Percentiles rank a stretch among this genome's conserved stretches.
Conservation (phyloP, 192 early-diverging fungal genomes). For the Chytriomyces hyalinus region DNA sequence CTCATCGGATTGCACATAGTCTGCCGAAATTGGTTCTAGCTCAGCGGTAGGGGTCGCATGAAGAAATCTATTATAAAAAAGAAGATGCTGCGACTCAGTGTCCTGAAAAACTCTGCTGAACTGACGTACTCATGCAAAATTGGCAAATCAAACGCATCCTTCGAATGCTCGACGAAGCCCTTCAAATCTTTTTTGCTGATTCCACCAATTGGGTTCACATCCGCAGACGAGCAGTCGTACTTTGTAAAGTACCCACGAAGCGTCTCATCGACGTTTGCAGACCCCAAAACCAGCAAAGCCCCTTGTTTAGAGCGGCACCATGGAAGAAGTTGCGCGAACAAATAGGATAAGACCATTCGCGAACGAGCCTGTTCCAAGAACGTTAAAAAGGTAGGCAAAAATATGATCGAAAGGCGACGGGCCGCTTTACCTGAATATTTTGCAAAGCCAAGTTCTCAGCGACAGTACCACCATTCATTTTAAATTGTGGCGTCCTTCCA, state of each 20-base stretch:
- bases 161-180: slow-evolving; percentile 77
- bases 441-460: slow-evolving; percentile 95
- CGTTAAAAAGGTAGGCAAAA: neutral
- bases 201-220: slow-evolving; percentile 96
- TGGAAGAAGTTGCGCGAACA: slow-evolving; percentile 94
- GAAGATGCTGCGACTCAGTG: neutral
- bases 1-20: slow-evolving; percentile 90
- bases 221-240: slow-evolving; percentile 97
- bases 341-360: slow-evolving; percentile 93
- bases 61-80: slow-evolving; percentile 65
- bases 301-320: slow-evolving; percentile 77
- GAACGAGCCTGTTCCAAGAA: slow-evolving; percentile 71
- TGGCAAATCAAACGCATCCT: slow-evolving; percentile 65
- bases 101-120: neutral
- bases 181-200: slow-evolving; percentile 89
- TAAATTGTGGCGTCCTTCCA: slow-evolving; percentile 74
- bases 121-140: slow-evolving; percentile 62
- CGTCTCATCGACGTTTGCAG: slow-evolving; percentile 98
- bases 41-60: slow-evolving; percentile 89
- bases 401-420: neutral
- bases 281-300: slow-evolving; percentile 88
- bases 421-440: slow-evolving; percentile 78
- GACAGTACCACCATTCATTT: slow-evolving; percentile 80
- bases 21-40: slow-evolving; percentile 85
- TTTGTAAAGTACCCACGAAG: slow-evolving; percentile 97